A percentile compares a stretch with the other conserved stretches of the same genome.
Evolutionary conservation across 164 flowering plant species (phyloP).

Genomic region (Liquidambar formosana): DNA sequence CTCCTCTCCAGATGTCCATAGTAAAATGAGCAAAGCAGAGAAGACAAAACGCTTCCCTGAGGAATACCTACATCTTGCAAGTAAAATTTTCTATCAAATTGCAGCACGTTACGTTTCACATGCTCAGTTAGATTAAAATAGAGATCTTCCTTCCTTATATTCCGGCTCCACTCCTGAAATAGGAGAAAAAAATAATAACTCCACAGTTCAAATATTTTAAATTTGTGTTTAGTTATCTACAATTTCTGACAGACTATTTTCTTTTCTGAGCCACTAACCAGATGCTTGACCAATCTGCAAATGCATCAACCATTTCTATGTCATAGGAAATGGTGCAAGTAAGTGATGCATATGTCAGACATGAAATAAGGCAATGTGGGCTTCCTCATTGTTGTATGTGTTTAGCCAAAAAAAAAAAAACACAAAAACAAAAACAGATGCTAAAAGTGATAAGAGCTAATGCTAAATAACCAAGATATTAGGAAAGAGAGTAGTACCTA

Average conservation of each 20-base stretch:
- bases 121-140: constrained; percentile 52
- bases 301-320: no score
- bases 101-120: constrained; percentile 64
- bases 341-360: no score
- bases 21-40: constrained; percentile 86
- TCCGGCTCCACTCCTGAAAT: constrained; percentile 44
- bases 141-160: constrained; percentile 39
- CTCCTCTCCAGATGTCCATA: constrained; percentile 75
- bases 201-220: not conserved
- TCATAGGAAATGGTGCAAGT: no score
- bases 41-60: constrained; percentile 87
- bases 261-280: no score
- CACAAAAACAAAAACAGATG: no score
- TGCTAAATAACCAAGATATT: not conserved
- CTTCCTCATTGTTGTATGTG: no score
- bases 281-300: no score
- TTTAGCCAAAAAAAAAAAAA: no score
- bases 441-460: not conserved
- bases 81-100: constrained; percentile 48
- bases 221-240: no score
- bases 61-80: constrained; percentile 80
- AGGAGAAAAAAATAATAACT: not conserved
- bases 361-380: no score
- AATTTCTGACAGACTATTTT: no score
- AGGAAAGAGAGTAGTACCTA: not conserved